A percentile compares a stretch with the other conserved stretches of the same genome.
Evolutionary conservation across 805 yeast species (phyloP).

Genomic region (Starmerella stigmatis): DNA sequence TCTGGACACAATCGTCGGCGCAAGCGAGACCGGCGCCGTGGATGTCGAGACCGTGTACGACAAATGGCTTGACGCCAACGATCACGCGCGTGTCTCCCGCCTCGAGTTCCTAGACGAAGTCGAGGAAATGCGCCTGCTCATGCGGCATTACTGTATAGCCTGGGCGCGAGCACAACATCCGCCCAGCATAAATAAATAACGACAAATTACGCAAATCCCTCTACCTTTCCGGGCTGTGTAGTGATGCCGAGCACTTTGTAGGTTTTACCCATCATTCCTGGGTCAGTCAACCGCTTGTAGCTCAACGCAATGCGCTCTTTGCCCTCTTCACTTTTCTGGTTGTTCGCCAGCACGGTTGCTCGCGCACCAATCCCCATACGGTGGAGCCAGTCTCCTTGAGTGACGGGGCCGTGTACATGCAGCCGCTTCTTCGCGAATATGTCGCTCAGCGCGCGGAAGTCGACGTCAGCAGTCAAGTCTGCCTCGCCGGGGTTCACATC

Average conservation of each 20-base stretch:
- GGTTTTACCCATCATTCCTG: conserved; percentile 62
- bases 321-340: conserved; percentile 35
- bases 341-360: conserved; percentile 39
- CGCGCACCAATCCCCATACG: conserved; percentile 65
- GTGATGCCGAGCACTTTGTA: conserved; percentile 59
- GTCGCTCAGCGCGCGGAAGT: conserved; percentile 48
- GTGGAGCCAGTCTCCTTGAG: conserved; percentile 73
- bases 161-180: neutral
- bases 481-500: conserved; percentile 61
- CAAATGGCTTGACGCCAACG: conserved; percentile 39
- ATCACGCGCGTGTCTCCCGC: conserved; percentile 37
- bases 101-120: conserved; percentile 65
- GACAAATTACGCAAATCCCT: conserved; percentile 11
- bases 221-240: conserved; percentile 10
- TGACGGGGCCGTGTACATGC: conserved; percentile 45
- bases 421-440: conserved; percentile 30
- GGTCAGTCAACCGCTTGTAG: conserved; percentile 53
- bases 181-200: too few relatives aligned
- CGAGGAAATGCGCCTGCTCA: conserved; percentile 55
- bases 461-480: conserved; percentile 76
- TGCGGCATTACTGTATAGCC: conserved; percentile 48
- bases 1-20: conserved; percentile 27
- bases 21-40: conserved; percentile 30
- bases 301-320: conserved; percentile 46
- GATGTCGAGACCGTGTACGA: conserved; percentile 37